Evolutionary conservation across 257 asterid species (phyloP).

Genomic region (Lithospermum erythrorhizon): DNA sequence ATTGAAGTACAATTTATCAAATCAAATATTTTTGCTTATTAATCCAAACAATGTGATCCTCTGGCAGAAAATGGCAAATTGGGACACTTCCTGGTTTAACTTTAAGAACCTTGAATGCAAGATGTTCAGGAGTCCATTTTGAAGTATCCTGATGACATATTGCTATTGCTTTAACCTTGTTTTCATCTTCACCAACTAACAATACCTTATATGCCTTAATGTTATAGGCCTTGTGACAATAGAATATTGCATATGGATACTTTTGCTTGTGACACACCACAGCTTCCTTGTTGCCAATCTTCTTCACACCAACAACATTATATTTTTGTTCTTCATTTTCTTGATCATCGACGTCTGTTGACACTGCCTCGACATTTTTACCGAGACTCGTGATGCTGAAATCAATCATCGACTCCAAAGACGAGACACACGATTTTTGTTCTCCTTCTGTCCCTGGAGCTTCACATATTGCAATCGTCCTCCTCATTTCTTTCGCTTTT

Average conservation of each 20-base stretch:
- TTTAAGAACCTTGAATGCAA: constrained; percentile 81
- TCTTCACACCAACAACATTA: constrained; percentile 25
- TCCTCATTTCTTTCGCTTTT: constrained; percentile 42
- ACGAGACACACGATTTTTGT: constrained; percentile 61
- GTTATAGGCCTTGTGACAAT: constrained; percentile 52
- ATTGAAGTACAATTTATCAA: no score
- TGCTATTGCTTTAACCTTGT: constrained; percentile 54
- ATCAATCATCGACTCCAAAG: constrained; percentile 78
- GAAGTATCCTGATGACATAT: constrained; percentile 79
- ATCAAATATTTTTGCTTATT: constrained; percentile 5
- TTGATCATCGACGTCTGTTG: constrained; percentile 34
- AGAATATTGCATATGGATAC: constrained; percentile 65
- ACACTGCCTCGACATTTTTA: constrained; percentile 33
- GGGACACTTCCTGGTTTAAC: constrained; percentile 83
- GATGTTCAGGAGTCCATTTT: constrained; percentile 76
- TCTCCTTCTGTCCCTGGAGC: constrained; percentile 36
- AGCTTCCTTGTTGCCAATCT: constrained; percentile 18
- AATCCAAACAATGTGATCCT: constrained; percentile 84
- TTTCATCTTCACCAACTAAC: constrained; percentile 44
- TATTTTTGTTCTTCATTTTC: constrained; percentile 22
- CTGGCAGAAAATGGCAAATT: constrained; percentile 88
- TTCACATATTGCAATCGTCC: constrained; percentile 61
- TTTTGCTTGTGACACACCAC: constrained; percentile 66
- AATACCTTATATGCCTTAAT: constrained; percentile 45
- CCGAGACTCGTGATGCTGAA: constrained; percentile 58